Conservation (phyloP, 805 yeast genomes). For the Deakozyma indianensis region DNA sequence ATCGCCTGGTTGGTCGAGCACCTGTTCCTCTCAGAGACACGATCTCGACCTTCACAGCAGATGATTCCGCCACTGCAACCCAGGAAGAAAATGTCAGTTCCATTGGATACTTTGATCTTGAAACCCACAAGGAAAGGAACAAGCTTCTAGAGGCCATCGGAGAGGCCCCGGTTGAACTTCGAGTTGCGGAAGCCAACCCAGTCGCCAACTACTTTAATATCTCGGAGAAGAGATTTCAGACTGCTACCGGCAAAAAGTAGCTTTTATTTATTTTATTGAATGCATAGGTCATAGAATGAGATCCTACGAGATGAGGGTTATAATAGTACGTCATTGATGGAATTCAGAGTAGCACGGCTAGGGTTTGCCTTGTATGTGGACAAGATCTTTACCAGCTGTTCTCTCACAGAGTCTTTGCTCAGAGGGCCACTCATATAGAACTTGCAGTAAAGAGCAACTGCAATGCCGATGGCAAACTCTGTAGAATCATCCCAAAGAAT, state of each 20-base stretch:
- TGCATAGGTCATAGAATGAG: conserved; percentile 10
- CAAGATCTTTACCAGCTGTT: conserved; percentile 38
- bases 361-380: conserved; percentile 48
- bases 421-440: conserved; percentile 16
- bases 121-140: conserved; percentile 9
- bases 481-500: conserved; percentile 50
- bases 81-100: background rate
- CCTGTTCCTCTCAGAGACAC: background rate
- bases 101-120: conserved; percentile 11
- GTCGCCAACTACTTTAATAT: conserved; percentile 10
- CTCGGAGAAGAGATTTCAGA: conserved; percentile 1
- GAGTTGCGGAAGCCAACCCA: conserved; percentile 7
- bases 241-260: background rate
- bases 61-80: background rate
- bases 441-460: conserved; percentile 35
- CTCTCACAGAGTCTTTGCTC: conserved; percentile 39
- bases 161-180: conserved; percentile 7
- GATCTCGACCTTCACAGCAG: background rate
- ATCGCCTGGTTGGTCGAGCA: background rate
- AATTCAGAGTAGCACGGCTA: conserved; percentile 60
- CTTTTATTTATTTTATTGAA: background rate
- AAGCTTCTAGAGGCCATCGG: conserved; percentile 11
- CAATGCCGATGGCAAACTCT: conserved; percentile 53
- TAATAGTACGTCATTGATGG: conserved; percentile 32
- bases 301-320: too few species aligned